Evolutionary conservation across 2,329 filamentous ascomycete genomes (phyloP), one percentile per base, ranked within the genome.

Genomic region (Sporothrix brunneoviolacea): DNA sequence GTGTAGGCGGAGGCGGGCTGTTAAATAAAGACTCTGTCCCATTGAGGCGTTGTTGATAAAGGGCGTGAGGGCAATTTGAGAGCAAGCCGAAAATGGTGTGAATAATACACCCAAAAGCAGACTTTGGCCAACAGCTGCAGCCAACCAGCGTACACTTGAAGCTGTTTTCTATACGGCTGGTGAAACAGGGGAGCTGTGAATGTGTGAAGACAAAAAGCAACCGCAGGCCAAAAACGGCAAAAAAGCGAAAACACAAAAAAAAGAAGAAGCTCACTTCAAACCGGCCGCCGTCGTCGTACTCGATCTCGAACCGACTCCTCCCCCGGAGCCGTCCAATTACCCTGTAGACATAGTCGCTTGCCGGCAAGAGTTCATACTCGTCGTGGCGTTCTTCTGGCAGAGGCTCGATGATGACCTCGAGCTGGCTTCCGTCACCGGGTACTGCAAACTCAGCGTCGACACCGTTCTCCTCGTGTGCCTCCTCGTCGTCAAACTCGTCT

Each of bases 241-340:
- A 36, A 30, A 21, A 15, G 10, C 16, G 19, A 9, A 5, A 7
- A 38, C 36, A 22, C 5, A 10, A 18, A 40, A 8, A 24, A 24
- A 19, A 7, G 8, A 3, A 33, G 7, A 4, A 37, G 36, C 58
- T 53, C 40, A 60, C 58, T 44, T 58, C 44, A 1, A 30, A 45
- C 6, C 30, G 30, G 15, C 36, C 30, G 4, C 56, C 55, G 38
- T 59, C 57, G 28, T 60, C 58, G 22, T 41, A 56, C 33, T 57
- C 56, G 12, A 59, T 16, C 7, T 48, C 46, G 30, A 48, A 60
- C 21, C 54, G 54, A 7, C 55, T 39, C 13, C 55, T 41, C 1
- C 54, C 55, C 1, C 47, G 48, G 0, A 40, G 27, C 7, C 48
- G 41, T 13, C 46, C 21, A 13, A 54, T 28, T 2, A 60, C 42